Percentiles rank a stretch among this genome's conserved stretches.
Evolutionary conservation across 371 early-diverging fungal species (phyloP).

Genomic region (Syncephalastrum monosporum): DNA sequence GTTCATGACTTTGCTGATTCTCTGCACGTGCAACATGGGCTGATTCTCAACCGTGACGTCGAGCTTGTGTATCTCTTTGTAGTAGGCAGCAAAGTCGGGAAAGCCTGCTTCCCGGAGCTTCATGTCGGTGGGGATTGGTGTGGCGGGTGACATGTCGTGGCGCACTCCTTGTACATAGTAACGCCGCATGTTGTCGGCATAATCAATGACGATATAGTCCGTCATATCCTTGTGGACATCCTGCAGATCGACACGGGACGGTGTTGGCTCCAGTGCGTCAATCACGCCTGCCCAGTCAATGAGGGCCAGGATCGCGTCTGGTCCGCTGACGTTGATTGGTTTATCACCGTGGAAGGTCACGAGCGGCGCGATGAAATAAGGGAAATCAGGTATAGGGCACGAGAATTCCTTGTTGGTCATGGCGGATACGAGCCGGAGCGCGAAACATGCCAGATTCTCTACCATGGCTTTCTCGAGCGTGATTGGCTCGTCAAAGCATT

Average conservation of each 20-base stretch:
- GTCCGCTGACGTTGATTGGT: not conserved
- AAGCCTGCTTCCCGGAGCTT: constrained; percentile 40
- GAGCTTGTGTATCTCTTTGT: constrained; percentile 32
- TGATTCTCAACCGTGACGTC: constrained; percentile 37
- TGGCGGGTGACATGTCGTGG: constrained; percentile 37
- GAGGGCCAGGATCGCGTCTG: constrained; percentile 6
- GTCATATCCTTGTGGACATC: constrained; percentile 16
- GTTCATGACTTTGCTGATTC: constrained; percentile 48
- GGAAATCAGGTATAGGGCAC: constrained; percentile 52
- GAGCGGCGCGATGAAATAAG: constrained; percentile 61
- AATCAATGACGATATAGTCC: constrained; percentile 55
- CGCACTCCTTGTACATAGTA: constrained; percentile 56
- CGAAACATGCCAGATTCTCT: constrained; percentile 49
- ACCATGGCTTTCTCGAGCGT: constrained; percentile 32
- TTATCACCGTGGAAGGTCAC: constrained; percentile 13
- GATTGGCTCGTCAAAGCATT: constrained; percentile 17
- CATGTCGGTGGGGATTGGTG: constrained; percentile 27
- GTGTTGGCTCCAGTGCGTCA: constrained; percentile 13
- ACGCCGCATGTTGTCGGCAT: constrained; percentile 51
- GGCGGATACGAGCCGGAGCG: constrained; percentile 44
- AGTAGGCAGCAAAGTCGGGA: constrained; percentile 51
- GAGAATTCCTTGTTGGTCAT: constrained; percentile 51
- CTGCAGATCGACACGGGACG: constrained; percentile 15
- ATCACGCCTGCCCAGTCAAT: constrained; percentile 64
- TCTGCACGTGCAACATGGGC: constrained; percentile 48